Evolutionary conservation across 768 basidiomycete genomes (phyloP).

Genomic region (Lentinula sp.): DNA sequence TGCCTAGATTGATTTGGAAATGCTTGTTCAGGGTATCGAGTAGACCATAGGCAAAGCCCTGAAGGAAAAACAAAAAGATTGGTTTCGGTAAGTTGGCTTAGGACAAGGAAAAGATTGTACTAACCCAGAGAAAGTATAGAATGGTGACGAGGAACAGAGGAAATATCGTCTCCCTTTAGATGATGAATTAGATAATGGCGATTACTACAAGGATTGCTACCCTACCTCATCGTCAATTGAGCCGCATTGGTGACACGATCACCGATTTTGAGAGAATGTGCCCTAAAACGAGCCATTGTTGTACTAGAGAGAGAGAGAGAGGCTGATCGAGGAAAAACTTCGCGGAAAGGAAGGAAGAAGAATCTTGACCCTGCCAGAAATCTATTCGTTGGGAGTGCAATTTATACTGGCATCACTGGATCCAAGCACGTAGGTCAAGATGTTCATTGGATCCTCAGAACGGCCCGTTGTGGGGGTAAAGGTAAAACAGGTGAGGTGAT

Average conservation of each 20-base stretch:
- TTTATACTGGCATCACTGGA: neutral
- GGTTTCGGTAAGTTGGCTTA: neutral
- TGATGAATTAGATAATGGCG: neutral
- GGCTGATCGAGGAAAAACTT: neutral
- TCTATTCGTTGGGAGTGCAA: neutral
- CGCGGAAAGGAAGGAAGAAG: neutral
- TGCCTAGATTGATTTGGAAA: conserved; percentile 25
- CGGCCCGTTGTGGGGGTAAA: neutral
- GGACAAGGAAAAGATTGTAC: neutral
- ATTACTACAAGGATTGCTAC: neutral
- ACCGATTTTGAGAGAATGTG: conserved; percentile 26
- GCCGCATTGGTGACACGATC: conserved; percentile 25
- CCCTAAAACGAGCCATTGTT: conserved; percentile 13
- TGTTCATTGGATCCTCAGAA: neutral
- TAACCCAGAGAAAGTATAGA: conserved; percentile 29
- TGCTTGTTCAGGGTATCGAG: conserved; percentile 30
- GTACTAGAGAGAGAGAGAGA: neutral
- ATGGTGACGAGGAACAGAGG: conserved; percentile 29
- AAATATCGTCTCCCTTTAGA: conserved; percentile 19
- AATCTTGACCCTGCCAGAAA: neutral
- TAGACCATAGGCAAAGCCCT: conserved; percentile 28
- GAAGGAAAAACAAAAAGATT: neutral
- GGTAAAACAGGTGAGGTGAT: neutral
- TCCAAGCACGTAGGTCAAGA: neutral
- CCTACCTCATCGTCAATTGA: conserved; percentile 18